Evolutionary conservation across 331 rosid genomes (phyloP), one percentile per base, ranked within the genome.

Genomic region (Pyracantha coccinea): DNA sequence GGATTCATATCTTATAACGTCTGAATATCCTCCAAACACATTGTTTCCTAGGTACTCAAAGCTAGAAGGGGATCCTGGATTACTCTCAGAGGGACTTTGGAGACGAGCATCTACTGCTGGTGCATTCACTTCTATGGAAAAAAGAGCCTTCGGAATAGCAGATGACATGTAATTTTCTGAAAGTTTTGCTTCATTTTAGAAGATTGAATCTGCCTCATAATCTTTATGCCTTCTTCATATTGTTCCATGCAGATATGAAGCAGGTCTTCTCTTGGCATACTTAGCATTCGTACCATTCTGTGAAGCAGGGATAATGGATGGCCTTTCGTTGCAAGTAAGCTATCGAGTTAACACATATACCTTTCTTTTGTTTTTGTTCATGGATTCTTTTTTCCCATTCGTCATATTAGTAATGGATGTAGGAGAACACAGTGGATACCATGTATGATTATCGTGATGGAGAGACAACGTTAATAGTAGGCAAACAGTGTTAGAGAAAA

Each of bases 221-320:
- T 45, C 27, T 54, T 16, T 50, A 23, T 35, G 5, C 28, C 64
- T 19, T 69, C 76, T 75, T 55, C 61, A 66, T 58, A 71, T 67
- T 55, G 47, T 80, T 74, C 74, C 69, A 27, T 81, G 81, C 86
- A 93, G 98, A 89, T 90, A 91, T 21, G 98, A 87, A 88, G 98
- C 98, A 11, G 98, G 98, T 55, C 89, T 91, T 80, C 94, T 93
- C 24, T 84, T 91, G 45, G 96, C 96, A 35, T 91, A 93, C 86
- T 74, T 91, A 78, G 93, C 97, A 74, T 93, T 91, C 75, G 86
- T 91, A 83, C 98, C 98, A 44, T 91, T 93, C 83, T 91, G 98
- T 78, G 96, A 93, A 83, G 89, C 86, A 58, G 97, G 96, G 69
- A 75, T 75, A 66, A 77, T 87, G 85, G 98, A 93, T 82, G 77